These are phyloP conservation scores for Lithohypha guttulata DNA, from an alignment of 2,329 filamentous ascomycete genomes.

Conservation along the genomic window DNA sequence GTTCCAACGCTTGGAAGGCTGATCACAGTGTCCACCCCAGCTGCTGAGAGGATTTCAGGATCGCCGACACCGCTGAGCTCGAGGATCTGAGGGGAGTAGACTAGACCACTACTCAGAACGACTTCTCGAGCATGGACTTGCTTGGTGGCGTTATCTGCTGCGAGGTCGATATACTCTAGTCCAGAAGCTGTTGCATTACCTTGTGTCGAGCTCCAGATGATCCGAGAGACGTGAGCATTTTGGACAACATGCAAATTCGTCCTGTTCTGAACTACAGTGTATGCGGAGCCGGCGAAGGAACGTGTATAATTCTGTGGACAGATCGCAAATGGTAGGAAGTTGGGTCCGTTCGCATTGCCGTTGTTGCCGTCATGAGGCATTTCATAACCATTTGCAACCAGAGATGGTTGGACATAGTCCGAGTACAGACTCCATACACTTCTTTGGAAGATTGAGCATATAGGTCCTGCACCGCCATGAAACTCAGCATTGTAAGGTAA, in stretches of 20 bases:
- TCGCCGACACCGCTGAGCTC: conserved; percentile 43
- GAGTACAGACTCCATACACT: neutral
- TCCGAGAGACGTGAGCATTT: neutral
- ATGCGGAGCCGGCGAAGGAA: neutral
- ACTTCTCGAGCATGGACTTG: conserved; percentile 27
- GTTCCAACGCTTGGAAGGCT: conserved; percentile 41
- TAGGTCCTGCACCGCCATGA: neutral
- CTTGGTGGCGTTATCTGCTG: neutral
- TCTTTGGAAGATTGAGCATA: conserved; percentile 1
- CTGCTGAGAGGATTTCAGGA: conserved; percentile 26
- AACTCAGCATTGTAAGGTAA: neutral
- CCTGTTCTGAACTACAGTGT: neutral
- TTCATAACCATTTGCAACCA: neutral
- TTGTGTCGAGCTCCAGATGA: neutral
- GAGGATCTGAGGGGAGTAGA: conserved; percentile 36
- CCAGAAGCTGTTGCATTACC: neutral
- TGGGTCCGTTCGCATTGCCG: neutral
- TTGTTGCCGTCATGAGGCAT: conserved; percentile 1
- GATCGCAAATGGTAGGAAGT: neutral
- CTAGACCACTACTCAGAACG: conserved; percentile 33
- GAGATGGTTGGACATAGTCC: neutral
- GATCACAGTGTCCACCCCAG: conserved; percentile 33
- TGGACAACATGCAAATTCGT: neutral
- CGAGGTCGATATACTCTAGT: neutral
- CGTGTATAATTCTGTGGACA: neutral